A percentile compares a stretch with the other conserved stretches of the same genome.
These are phyloP conservation scores for Annulohypoxylon bovei DNA, from an alignment of 495 filamentous ascomycete species.

Conservation along the genomic window DNA sequence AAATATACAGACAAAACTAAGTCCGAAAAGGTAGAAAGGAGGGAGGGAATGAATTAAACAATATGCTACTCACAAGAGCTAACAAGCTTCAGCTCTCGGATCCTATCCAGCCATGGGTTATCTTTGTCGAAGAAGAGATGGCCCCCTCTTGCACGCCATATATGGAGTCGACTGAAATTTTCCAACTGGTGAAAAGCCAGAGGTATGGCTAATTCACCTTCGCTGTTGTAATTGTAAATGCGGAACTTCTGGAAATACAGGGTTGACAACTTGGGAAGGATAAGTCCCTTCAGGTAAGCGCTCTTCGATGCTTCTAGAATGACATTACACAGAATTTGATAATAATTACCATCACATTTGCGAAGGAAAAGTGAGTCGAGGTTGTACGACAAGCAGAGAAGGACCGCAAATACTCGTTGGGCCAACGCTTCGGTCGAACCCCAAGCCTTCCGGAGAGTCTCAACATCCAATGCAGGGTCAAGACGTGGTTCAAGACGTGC, in stretches of 20 bases:
- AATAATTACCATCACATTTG: background rate
- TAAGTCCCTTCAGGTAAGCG: too few relatives aligned
- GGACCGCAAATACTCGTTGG: conserved; percentile 4
- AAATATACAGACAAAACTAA: background rate
- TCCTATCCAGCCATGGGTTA: background rate
- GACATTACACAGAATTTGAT: background rate
- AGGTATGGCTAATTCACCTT: background rate
- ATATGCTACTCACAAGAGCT: conserved; percentile 14
- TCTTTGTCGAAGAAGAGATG: background rate
- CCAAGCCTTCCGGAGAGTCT: background rate
- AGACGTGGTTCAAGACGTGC: background rate
- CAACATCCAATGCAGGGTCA: background rate
- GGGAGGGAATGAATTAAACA: background rate
- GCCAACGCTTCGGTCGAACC: background rate
- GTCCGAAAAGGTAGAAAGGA: background rate
- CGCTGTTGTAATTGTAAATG: background rate
- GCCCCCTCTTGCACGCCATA: background rate
- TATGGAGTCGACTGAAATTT: conserved; percentile 13
- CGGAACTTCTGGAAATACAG: conserved; percentile 1
- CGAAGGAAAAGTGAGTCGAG: conserved; percentile 7
- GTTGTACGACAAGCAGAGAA: conserved; percentile 11
- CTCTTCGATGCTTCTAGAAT: background rate
- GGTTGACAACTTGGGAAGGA: conserved; percentile 3
- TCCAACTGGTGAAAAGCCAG: background rate
- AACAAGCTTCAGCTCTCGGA: conserved; percentile 24